Evolutionary conservation across 2,329 filamentous ascomycete species (phyloP), one percentile per base, ranked within the genome.

Genomic region (Colletotrichum australisinense): DNA sequence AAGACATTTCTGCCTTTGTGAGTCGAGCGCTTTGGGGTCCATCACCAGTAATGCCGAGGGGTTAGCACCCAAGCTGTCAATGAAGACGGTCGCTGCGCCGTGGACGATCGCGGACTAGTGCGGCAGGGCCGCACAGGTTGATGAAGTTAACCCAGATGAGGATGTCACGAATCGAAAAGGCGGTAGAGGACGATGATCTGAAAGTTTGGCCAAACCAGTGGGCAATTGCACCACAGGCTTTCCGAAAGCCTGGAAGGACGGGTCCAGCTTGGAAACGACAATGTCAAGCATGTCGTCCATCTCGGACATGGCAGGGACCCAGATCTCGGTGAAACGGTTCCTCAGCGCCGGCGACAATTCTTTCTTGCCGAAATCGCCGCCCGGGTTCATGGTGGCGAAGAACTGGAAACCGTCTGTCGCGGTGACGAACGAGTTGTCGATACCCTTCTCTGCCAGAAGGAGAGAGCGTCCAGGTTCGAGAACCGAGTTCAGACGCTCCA

Each of bases 251-350:
- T 89, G 88, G 7, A 89, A 87, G 19, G 85, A 83, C 0, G 86
- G 81, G 4, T 83, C 83, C 22, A 99, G 86, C 81, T 97, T 98
- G 14, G 92, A 91, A 64, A 88, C 86, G 19, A 98, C 91, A 76
- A 99, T 99, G 56, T 97, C 93, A 24, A 95, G 84, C 42, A 98
- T 92, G 80, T 99, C 97, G 35, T 95, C 92, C 64, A 91, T 89
- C 73, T 96, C 94, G 1, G 95, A 95, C 72, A 98, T 85, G 1
- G 95, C 90, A 1, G 97, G 95, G 0, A 98, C 97, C 97, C 97
- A 99, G 9, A 99, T 98, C 83, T 99, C 97, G 0, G 97, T 99
- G 81, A 99, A 98, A 73, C 97, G 94, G 81, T 99, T 99, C 58
- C 97, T 90, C 73, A 99, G 86, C 16, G 97, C 97, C 3, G 97